Evolutionary conservation across 177 flowering plant genomes (phyloP), one percentile per base, ranked within the genome.

Genomic region (Telopea speciosissima): DNA sequence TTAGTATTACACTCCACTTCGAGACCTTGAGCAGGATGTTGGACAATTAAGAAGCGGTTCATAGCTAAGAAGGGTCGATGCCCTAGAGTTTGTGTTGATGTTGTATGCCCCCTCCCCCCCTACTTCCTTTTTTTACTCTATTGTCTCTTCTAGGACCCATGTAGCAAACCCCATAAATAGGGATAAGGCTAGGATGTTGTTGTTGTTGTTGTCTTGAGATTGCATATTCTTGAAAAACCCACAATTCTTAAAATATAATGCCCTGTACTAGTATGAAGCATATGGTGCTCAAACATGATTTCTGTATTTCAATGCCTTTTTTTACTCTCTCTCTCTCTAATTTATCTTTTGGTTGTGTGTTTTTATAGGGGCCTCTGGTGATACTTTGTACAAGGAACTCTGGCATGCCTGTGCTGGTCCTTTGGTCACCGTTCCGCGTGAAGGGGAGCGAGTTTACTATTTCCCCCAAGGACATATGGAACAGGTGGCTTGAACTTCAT

Each of bases 341-440:
- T 4, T 66, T 26, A 21, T 42, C n/a, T 59, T 68, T 60, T 63
- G 24, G 7, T 61, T 9, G 73, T 60, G 36, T 40, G 62, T 25
- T 62, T 65, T 58, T 70, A 8, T 65, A 89, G 92, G 86, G 72
- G 13, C 68, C n/a, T 58, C 82, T 8, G 73, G 73, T 74, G 88
- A 88, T 83, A 82, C 85, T 67, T 62, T 93, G 68, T 91, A 83
- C 65, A 88, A 78, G 80, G 97, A 93, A 74, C 79, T 93, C 31
- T 93, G 98, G 98, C 88, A 89, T 83, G 93, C 97, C 40, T 93
- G 97, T 88, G 98, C 98, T 68, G 98, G 97, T 31, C 96, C 98
- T 59, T 87, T 91, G 79, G 96, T 91, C 61, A 81, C 79, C 58
- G 88, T 93, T 66, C 98, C 98, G 23, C 89, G 87, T 69, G 84